Base-by-base conservation (phyloP, 108 stramenopile genomes). In the Tribonema minus region DNA sequence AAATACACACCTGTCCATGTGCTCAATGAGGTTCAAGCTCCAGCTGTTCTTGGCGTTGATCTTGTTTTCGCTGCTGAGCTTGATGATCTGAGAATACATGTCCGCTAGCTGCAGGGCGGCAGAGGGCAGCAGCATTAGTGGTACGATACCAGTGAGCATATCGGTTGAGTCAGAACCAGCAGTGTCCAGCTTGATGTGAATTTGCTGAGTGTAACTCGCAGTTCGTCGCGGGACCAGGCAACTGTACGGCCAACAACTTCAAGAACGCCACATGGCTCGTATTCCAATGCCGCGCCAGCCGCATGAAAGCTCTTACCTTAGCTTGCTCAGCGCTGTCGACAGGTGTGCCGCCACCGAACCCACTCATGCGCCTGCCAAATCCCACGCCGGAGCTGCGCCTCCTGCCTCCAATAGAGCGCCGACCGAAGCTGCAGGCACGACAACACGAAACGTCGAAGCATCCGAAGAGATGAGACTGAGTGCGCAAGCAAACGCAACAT, bases 1-100 rank as follows among this genome's bases (percentile, higher is more conserved):
- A 94, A 88, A 20, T 23, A n/a, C 60, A 62, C 30, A 72, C 69
- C 89, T 87, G 81, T 95, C 95, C 87, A 98, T 95, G 80, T 95
- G 93, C 72, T 98, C 96, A 91, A 98, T 98, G 70, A 98, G 82
- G n/a, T 88, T 77, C 64, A 94, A 85, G 46, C 89, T 90, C 97
- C 97, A 98, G 23, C 92, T 89, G 80, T 97, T 96, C 31, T 89
- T 86, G 3, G 91, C 89, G 84, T 95, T 98, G 86, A 98, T 95
- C 72, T 93, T 92, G 82, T 97, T 96, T 77, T 94, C 94, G 0
- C 93, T 92, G 84, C 90, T 91, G 91, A 98, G 89, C 28, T 89
- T 90, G 83, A 96, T 95, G 20, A 90, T 92, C 37, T 88, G 84
- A 37, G 83, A 68, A 84, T 94, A 96, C 65, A 95, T 90, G 72